Conservation (phyloP, 106 monocot genomes). For the Phalaenopsis equestris region DNA sequence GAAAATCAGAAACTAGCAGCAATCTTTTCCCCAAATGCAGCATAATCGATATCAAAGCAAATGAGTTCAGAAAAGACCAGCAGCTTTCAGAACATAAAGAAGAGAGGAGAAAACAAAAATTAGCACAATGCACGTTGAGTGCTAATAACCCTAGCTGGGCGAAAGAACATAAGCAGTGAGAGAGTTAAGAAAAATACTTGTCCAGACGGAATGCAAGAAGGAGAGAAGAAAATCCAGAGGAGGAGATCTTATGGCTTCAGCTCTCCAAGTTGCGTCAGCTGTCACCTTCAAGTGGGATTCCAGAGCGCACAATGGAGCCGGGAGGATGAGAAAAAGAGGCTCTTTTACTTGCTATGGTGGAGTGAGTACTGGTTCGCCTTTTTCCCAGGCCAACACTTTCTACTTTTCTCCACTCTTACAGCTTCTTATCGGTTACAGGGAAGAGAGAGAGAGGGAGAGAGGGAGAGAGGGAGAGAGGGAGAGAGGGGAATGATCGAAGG, state of each 20-base stretch:
- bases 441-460: too few relatives aligned
- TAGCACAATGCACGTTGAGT: neutral
- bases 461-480: too few relatives aligned
- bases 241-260: neutral
- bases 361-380: neutral
- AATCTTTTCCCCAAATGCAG: neutral
- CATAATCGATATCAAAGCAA: neutral
- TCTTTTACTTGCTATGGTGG: neutral
- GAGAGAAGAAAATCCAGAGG: neutral
- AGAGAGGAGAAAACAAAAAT: neutral
- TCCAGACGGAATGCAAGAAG: neutral
- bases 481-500: neutral
- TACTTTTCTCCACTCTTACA: slow-evolving; percentile 1
- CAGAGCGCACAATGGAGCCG: neutral
- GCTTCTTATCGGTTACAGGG: neutral
- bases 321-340: neutral
- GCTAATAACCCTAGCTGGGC: neutral
- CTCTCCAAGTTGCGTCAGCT: neutral
- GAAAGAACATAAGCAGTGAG: neutral
- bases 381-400: slow-evolving; percentile 2
- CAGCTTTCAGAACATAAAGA: too few relatives aligned
- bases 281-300: neutral
- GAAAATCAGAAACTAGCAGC: neutral
- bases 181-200: neutral
- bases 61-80: neutral